A percentile compares a stretch with the other conserved stretches of the same genome.
phyloP scores from a whole-genome alignment of 306 rosid species.

The Chamaecrista fasciculata region DNA sequence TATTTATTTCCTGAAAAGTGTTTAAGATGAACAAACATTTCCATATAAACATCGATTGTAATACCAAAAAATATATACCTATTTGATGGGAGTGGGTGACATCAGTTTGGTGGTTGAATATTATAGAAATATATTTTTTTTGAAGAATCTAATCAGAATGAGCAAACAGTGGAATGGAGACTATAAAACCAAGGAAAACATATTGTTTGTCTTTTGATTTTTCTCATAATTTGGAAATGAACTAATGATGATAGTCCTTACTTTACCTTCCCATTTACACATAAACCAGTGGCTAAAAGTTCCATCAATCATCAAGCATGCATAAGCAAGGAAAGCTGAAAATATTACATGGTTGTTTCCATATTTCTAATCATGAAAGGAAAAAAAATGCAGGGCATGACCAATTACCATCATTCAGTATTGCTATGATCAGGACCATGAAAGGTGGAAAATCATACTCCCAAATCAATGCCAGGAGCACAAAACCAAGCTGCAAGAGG shows the following conservation, averaged over 20 bases:
- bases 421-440: conserved; percentile 87
- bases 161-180: neutral
- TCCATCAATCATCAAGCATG: conserved; percentile 8
- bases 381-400: neutral
- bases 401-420: conserved; percentile 75
- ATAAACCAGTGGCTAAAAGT: neutral
- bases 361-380: neutral
- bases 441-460: conserved; percentile 90
- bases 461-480: conserved; percentile 85
- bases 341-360: conserved; percentile 6
- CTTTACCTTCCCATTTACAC: neutral
- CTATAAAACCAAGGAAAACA: conserved; percentile 2
- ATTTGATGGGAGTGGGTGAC: neutral
- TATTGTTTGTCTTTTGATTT: neutral
- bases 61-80: neutral
- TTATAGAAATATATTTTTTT: neutral
- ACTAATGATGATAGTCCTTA: neutral
- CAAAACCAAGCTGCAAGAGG: conserved; percentile 79
- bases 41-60: neutral
- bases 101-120: neutral
- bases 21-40: neutral
- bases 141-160: neutral
- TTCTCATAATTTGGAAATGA: neutral
- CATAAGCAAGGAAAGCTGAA: neutral
- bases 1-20: neutral